phyloP scores from a whole-genome alignment of 345 rosid genomes.

The Eucalyptus leucophloia region DNA sequence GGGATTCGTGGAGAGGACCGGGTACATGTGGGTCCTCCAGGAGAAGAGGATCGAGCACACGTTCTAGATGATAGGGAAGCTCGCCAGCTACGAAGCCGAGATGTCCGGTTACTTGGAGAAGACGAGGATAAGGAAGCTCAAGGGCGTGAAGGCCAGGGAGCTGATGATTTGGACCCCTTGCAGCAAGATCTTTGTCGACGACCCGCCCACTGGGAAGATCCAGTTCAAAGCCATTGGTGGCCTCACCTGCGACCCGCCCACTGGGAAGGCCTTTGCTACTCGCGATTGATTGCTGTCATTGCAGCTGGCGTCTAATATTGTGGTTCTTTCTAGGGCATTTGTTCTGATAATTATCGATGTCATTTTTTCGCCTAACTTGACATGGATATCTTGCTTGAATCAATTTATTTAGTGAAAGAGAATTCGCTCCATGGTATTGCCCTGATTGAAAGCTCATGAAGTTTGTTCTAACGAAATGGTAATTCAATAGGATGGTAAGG shows the following conservation, averaged over 20 bases:
- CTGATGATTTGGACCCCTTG: background rate
- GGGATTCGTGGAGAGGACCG: background rate
- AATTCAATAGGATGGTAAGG: background rate
- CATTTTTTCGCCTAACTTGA: background rate
- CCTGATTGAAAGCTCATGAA: background rate
- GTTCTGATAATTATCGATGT: background rate
- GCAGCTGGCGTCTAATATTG: background rate
- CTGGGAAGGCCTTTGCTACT: background rate
- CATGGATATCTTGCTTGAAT: background rate
- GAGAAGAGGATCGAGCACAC: background rate
- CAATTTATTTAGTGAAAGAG: background rate
- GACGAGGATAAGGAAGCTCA: background rate
- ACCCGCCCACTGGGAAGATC: background rate
- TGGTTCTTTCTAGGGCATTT: background rate
- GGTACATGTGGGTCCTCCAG: background rate
- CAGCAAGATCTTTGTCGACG: background rate
- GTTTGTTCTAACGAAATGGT: background rate
- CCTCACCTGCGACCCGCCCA: background rate
- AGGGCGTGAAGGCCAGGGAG: background rate
- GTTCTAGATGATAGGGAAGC: constrained; percentile 1
- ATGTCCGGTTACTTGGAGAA: background rate
- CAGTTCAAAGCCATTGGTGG: background rate
- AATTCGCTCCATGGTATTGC: background rate
- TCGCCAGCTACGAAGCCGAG: background rate
- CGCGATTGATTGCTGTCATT: background rate